A percentile compares a stretch with the other conserved stretches of the same genome.
Conservation (phyloP, 495 filamentous ascomycete genomes). For the Penicillium odoratum region DNA sequence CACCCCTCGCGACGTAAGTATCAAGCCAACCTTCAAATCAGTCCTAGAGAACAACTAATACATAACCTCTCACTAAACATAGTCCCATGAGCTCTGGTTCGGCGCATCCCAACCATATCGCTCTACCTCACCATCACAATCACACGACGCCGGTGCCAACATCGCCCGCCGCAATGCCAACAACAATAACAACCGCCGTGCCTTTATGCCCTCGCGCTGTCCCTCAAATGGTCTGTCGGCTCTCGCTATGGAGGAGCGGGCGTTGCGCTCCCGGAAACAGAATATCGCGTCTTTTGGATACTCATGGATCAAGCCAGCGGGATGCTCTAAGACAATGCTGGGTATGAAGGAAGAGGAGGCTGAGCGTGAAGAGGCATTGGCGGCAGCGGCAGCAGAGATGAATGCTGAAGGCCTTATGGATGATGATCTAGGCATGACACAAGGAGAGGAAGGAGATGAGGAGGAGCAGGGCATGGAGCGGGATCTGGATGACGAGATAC, state of each 20-base stretch:
- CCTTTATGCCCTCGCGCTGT: constrained; percentile 29
- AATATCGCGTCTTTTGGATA: constrained; percentile 74
- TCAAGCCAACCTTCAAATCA: neutral
- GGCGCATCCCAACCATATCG: constrained; percentile 50
- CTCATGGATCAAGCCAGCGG: constrained; percentile 77
- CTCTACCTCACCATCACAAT: constrained; percentile 31
- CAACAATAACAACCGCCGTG: constrained; percentile 22
- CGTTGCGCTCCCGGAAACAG: constrained; percentile 63
- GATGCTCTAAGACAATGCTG: constrained; percentile 72
- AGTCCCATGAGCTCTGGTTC: constrained; percentile 75
- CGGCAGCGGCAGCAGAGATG: constrained; percentile 66
- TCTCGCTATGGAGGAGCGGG: constrained; percentile 66
- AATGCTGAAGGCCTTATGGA: constrained; percentile 55
- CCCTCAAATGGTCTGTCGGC: constrained; percentile 51
- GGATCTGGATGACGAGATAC: constrained; percentile 52
- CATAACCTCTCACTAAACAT: neutral
- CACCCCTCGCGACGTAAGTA: constrained; percentile 67
- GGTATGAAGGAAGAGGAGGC: constrained; percentile 75
- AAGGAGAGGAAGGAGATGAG: constrained; percentile 31
- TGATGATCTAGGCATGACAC: constrained; percentile 24
- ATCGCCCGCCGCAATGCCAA: constrained; percentile 34
- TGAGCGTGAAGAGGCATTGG: constrained; percentile 77
- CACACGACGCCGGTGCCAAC: constrained; percentile 13
- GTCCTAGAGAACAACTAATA: constrained; percentile 6
- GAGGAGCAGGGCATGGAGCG: constrained; percentile 43